Conservation (phyloP, 1,284 basidiomycete species). For the Mycena citricolor region DNA sequence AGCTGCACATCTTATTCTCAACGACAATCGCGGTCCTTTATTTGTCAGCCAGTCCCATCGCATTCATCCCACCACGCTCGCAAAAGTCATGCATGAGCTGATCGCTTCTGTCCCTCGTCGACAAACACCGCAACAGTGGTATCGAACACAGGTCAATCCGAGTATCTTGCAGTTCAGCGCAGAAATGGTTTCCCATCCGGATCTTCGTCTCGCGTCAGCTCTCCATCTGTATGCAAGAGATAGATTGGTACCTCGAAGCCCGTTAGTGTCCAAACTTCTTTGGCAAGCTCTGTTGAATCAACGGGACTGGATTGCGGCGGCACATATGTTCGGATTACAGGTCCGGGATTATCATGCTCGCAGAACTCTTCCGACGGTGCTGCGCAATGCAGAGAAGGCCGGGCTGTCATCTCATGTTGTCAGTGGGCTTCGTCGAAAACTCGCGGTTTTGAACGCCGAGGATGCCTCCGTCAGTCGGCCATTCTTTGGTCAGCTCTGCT, state of each 20-base stretch:
- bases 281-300: slow-evolving; percentile 2
- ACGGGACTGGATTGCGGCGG: slow-evolving; percentile 14
- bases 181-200: slow-evolving; percentile 6
- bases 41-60: slow-evolving; percentile 2
- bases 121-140: slow-evolving; percentile 6
- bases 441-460: slow-evolving; percentile 2
- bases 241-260: neutral
- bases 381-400: neutral
- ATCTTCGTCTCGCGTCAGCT: slow-evolving; percentile 6
- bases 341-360: slow-evolving; percentile 11
- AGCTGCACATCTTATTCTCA: neutral
- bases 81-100: neutral
- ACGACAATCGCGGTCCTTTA: neutral
- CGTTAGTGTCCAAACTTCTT: neutral
- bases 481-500: slow-evolving; percentile 7
- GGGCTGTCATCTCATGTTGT: slow-evolving; percentile 2
- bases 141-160: neutral
- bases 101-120: neutral
- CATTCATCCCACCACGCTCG: slow-evolving; percentile 7
- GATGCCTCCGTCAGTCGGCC: neutral
- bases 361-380: slow-evolving; percentile 4
- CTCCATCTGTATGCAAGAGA: slow-evolving; percentile 9
- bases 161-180: neutral
- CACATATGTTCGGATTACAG: slow-evolving; percentile 7
- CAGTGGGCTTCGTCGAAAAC: slow-evolving; percentile 6